Evolutionary conservation across 331 rosid genomes (phyloP).

Genomic region (Rosa hybrid): DNA sequence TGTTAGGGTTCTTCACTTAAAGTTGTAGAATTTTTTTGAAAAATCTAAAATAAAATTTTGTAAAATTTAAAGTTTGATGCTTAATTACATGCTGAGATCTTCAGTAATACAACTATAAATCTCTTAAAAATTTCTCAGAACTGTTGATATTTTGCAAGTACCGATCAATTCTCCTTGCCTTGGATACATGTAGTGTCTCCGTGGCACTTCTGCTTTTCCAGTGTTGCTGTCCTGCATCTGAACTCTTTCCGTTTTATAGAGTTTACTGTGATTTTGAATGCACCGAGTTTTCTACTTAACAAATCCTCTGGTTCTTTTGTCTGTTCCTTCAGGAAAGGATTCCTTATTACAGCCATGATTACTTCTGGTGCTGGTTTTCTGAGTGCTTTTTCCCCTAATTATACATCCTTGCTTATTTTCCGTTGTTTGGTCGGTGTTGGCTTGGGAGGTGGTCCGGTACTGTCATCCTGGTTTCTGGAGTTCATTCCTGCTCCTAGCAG

Average conservation of each 20-base stretch:
- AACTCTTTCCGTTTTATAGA: not conserved
- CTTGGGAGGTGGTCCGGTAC: conserved; percentile 97
- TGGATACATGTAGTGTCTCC: conserved; percentile 4
- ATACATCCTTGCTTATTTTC: conserved; percentile 45
- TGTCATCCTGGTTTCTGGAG: conserved; percentile 90
- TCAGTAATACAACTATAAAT: not conserved
- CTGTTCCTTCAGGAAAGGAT: conserved; percentile 75
- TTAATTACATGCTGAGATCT: not conserved
- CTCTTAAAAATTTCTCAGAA: not conserved
- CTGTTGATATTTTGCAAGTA: conserved; percentile 8
- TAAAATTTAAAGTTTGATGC: not conserved
- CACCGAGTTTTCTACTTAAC: not conserved
- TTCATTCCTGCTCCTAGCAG: conserved; percentile 89
- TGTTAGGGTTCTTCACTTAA: not conserved
- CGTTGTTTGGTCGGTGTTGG: conserved; percentile 92
- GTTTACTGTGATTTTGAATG: not conserved
- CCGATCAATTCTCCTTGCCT: not conserved
- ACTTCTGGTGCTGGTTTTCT: conserved; percentile 77
- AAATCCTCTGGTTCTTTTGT: conserved; percentile 19
- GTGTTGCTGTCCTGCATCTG: not conserved
- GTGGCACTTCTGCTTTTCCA: not conserved
- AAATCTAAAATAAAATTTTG: not conserved
- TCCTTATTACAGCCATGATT: conserved; percentile 74
- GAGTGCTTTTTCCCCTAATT: conserved; percentile 86
- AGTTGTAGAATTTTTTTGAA: not conserved